Conservation (phyloP, 768 basidiomycete genomes). For the Hirschioporus abietinus region DNA sequence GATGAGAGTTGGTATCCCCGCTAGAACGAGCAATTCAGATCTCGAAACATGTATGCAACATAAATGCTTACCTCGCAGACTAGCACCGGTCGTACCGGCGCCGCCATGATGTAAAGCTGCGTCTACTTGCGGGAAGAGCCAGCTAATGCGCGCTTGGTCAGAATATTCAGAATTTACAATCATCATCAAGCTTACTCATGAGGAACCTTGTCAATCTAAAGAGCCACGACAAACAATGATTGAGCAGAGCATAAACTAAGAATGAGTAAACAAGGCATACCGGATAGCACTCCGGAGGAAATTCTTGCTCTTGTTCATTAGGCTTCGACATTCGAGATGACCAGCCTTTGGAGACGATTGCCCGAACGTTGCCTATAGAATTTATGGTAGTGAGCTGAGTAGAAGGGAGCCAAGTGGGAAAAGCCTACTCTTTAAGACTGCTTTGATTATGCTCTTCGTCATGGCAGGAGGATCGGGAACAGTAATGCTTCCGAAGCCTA, state of each 20-base stretch:
- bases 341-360: constrained; percentile 68
- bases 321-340: constrained; percentile 46
- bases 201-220: constrained; percentile 54
- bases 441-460: constrained; percentile 51
- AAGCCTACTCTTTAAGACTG: constrained; percentile 50
- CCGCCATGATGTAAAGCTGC: constrained; percentile 66
- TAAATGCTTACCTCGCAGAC: constrained; percentile 35
- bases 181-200: constrained; percentile 40
- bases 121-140: constrained; percentile 56
- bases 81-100: constrained; percentile 67
- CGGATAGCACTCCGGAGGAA: constrained; percentile 48
- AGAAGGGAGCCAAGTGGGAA: background rate
- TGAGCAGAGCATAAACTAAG: background rate
- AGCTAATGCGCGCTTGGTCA: constrained; percentile 25
- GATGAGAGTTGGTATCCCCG: constrained; percentile 62
- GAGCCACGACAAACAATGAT: background rate
- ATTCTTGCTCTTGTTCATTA: constrained; percentile 34
- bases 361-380: constrained; percentile 49
- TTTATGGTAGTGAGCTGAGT: constrained; percentile 7
- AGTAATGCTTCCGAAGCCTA: constrained; percentile 67
- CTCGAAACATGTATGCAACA: constrained; percentile 1
- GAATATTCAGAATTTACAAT: background rate
- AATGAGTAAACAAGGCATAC: constrained; percentile 18
- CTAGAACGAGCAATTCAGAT: constrained; percentile 14
- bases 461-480: constrained; percentile 54